These are phyloP conservation scores for Whalleya microplaca DNA, from an alignment of 2,329 filamentous ascomycete genomes.

Conservation along the genomic window DNA sequence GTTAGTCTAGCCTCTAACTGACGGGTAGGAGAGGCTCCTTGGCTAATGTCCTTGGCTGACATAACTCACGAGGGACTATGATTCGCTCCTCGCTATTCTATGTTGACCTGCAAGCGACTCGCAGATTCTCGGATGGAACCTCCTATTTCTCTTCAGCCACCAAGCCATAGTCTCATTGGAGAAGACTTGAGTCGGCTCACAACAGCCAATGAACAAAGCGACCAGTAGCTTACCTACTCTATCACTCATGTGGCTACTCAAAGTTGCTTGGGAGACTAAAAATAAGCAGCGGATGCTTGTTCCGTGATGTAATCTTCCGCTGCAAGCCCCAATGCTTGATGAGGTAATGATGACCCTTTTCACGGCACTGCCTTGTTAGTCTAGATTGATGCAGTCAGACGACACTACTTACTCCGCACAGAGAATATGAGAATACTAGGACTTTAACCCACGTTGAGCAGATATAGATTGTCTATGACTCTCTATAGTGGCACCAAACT, in stretches of 20 bases:
- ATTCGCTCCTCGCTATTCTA: background rate
- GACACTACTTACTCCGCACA: background rate
- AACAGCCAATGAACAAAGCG: background rate
- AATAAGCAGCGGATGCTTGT: background rate
- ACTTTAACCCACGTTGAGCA: background rate
- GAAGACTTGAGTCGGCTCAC: background rate
- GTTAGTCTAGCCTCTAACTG: background rate
- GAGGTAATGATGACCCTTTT: background rate
- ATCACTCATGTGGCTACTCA: background rate
- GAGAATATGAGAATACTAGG: background rate
- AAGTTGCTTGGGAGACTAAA: background rate
- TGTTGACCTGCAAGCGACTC: background rate
- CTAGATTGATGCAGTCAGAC: background rate
- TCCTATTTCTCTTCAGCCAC: background rate
- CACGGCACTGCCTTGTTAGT: background rate
- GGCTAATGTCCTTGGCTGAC: background rate
- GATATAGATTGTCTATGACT: background rate
- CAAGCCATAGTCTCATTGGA: background rate
- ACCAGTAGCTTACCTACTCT: background rate
- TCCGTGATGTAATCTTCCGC: background rate
- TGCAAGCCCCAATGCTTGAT: background rate
- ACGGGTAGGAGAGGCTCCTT: background rate
- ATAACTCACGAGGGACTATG: background rate
- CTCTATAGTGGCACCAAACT: background rate
- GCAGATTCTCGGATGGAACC: background rate